phyloP scores from a whole-genome alignment of 2,329 filamentous ascomycete species.

The Exophiala alcalophila region DNA sequence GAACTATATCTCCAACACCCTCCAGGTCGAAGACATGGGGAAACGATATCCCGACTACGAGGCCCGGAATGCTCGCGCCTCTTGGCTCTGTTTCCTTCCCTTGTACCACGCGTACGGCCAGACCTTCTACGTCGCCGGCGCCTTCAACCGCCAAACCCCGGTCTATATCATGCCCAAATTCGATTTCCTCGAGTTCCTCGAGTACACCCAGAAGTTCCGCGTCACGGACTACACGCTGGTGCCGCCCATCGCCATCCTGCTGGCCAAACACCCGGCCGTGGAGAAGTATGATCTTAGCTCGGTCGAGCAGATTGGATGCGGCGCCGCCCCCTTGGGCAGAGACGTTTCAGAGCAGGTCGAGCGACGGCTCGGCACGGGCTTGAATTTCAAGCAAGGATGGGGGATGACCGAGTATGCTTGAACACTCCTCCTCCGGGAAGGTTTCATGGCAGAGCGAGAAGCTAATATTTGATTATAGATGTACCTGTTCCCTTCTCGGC shows the following conservation, averaged over 20 bases:
- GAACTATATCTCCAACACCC: slow-evolving; percentile 67
- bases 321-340: slow-evolving; percentile 66
- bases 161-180: slow-evolving; percentile 78
- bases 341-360: slow-evolving; percentile 60
- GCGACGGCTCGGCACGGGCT: slow-evolving; percentile 50
- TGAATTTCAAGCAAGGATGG: slow-evolving; percentile 70
- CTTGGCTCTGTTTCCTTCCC: slow-evolving; percentile 66
- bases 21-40: slow-evolving; percentile 25
- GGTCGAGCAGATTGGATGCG: slow-evolving; percentile 58
- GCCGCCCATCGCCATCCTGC: slow-evolving; percentile 69
- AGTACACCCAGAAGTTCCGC: slow-evolving; percentile 63
- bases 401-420: slow-evolving; percentile 73
- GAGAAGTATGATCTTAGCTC: slow-evolving; percentile 67
- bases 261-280: slow-evolving; percentile 68
- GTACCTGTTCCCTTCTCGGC: slow-evolving; percentile 66
- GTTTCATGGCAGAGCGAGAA: background rate
- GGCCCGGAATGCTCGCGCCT: slow-evolving; percentile 42
- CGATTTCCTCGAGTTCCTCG: slow-evolving; percentile 69
- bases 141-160: slow-evolving; percentile 56
- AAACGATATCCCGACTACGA: slow-evolving; percentile 50
- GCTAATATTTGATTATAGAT: slow-evolving; percentile 28
- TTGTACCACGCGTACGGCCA: slow-evolving; percentile 75
- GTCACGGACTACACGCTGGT: slow-evolving; percentile 67
- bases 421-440: background rate
- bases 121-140: slow-evolving; percentile 63